Percentiles rank a stretch among this genome's conserved stretches.
phyloP scores from a whole-genome alignment of 306 rosid species.

The Styphnolobium japonicum region DNA sequence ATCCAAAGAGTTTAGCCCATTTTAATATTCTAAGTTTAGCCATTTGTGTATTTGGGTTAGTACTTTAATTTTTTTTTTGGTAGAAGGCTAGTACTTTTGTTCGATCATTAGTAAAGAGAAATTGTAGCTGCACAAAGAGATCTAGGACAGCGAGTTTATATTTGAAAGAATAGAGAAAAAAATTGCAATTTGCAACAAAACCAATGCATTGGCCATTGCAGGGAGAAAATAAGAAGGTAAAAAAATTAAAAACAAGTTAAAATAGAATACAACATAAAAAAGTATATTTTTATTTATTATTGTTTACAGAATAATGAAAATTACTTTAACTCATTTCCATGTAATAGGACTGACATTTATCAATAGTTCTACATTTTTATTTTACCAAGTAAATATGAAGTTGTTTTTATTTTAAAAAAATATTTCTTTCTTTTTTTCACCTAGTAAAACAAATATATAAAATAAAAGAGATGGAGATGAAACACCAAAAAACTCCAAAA shows the following conservation, averaged over 20 bases:
- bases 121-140: neutral
- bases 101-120: neutral
- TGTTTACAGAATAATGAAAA: neutral
- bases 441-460: neutral
- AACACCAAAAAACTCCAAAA: neutral
- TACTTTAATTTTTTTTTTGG: too few relatives aligned
- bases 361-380: neutral
- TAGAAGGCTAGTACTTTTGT: neutral
- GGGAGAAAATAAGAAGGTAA: neutral
- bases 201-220: neutral
- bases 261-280: neutral
- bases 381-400: neutral
- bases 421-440: neutral
- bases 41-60: neutral
- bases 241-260: neutral
- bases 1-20: too few relatives aligned
- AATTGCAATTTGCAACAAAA: neutral
- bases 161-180: neutral
- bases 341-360: neutral
- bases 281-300: too few relatives aligned
- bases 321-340: neutral
- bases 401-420: neutral
- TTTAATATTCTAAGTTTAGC: neutral
- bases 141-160: neutral
- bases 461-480: neutral